phyloP scores from a whole-genome alignment of 495 filamentous ascomycete genomes.

The Polyplosphaeria fusca region DNA sequence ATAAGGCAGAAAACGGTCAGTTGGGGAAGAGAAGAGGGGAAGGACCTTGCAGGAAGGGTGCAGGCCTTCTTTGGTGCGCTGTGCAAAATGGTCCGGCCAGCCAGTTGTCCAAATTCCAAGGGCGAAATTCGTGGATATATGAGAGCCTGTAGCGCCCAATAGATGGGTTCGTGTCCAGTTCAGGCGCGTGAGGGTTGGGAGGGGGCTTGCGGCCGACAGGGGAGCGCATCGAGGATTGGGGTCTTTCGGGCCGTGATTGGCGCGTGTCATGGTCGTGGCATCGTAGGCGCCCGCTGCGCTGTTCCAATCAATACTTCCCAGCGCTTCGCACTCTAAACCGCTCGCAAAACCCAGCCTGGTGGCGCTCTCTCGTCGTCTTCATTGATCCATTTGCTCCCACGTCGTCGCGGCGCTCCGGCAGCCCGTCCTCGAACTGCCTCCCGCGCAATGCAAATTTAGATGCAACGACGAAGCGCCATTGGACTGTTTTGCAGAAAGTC shows the following conservation, averaged over 20 bases:
- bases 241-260: constrained; percentile 11
- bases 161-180: constrained; percentile 11
- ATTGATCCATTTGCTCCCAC: background rate
- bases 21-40: background rate
- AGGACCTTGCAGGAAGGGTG: constrained; percentile 1
- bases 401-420: background rate
- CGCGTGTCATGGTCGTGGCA: too few relatives aligned
- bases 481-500: constrained; percentile 3
- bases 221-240: background rate
- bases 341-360: background rate
- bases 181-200: constrained; percentile 3
- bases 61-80: background rate
- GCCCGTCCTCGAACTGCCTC: background rate
- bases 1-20: too few relatives aligned
- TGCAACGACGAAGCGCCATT: constrained; percentile 6
- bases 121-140: constrained; percentile 21
- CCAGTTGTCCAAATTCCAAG: background rate
- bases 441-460: constrained; percentile 8
- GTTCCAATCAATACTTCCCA: constrained; percentile 13
- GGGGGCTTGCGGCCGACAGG: background rate
- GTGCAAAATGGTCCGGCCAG: constrained; percentile 22
- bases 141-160: constrained; percentile 19
- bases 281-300: background rate
- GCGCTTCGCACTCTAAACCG: constrained; percentile 14
- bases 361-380: background rate